Conservation (phyloP, 2,329 filamentous ascomycete species). For the Madurella mycetomatis region DNA sequence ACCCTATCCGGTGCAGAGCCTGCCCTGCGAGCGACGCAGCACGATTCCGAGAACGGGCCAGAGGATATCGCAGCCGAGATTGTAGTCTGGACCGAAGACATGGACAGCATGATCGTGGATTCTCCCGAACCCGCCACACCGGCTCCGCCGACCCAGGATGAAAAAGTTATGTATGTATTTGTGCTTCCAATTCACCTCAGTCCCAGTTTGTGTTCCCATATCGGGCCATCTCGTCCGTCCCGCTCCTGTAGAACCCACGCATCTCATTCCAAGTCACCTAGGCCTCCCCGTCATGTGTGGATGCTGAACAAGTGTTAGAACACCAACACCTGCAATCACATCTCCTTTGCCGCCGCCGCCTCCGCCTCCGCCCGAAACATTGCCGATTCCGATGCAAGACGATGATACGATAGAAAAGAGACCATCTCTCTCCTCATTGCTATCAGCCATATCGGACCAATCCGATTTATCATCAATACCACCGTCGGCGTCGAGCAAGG, state of each 20-base stretch:
- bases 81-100: constrained; percentile 42
- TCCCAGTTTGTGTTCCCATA: not conserved
- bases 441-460: constrained; percentile 39
- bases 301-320: not conserved
- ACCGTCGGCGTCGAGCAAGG: constrained; percentile 58
- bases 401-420: not conserved
- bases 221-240: not conserved
- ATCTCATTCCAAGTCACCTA: not conserved
- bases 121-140: constrained; percentile 20
- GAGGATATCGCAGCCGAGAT: constrained; percentile 40
- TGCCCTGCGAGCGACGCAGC: not conserved
- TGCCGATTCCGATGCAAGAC: not conserved
- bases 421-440: constrained; percentile 48
- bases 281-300: not conserved
- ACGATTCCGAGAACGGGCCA: constrained; percentile 5
- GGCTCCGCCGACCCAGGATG: constrained; percentile 8
- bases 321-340: not conserved
- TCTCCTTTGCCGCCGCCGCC: not conserved
- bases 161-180: constrained; percentile 21
- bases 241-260: not conserved
- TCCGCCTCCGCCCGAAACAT: not conserved
- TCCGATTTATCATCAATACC: constrained; percentile 53
- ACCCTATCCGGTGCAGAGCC: constrained; percentile 14
- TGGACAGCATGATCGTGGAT: constrained; percentile 35
- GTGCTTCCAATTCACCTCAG: not conserved